Base-by-base conservation (phyloP, 371 early-diverging fungal genomes). In the Zychaea mexicana region DNA sequence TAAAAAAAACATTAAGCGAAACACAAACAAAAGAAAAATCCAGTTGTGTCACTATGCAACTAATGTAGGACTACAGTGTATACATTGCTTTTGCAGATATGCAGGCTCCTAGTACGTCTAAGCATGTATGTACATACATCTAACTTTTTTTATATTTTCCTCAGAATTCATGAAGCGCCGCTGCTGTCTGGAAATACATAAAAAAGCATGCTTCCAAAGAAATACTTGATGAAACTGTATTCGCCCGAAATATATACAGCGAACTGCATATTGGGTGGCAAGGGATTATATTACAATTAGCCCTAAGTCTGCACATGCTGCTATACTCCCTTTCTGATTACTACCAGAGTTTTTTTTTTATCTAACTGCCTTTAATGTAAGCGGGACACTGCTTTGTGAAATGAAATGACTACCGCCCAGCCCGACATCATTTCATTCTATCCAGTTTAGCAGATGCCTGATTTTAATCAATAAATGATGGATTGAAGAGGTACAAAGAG, bases 271-370 rank as follows among this genome's bases (percentile, higher is more conserved):
- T 42, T 49, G 49, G n/a, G 49, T 49, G 49, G 49, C 49, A 49
- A 49, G 49, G 49, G 49, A n/a, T 49, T 49, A 19, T 49, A 49
- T 49, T 49, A 49, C 49, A 24, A 6, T 45, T 24, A 6, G 49
- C 49, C 22, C 49, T 49, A 17, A n/a, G 22, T 49, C 22, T 49
- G 49, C 49, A 49, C 49, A 49, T 49, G 49, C n/a, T 49, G 7
- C 0, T 19, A 19, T 19, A 10, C 49, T 24, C 24, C 49, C 22
- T 36, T 36, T 7, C 38, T 36, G 38, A n/a, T n/a, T n/a, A n/a
- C n/a, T n/a, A n/a, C n/a, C n/a, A n/a, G n/a, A n/a, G n/a, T n/a
- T n/a, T n/a, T n/a, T n/a, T n/a, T n/a, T 36, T 36, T 15, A 36
- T 36, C 38, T 7, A 7, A 36, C 38, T 9, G 38, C 38, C 38